phyloP scores from a whole-genome alignment of 805 yeast species.

The Komagataella mondaviorum region DNA sequence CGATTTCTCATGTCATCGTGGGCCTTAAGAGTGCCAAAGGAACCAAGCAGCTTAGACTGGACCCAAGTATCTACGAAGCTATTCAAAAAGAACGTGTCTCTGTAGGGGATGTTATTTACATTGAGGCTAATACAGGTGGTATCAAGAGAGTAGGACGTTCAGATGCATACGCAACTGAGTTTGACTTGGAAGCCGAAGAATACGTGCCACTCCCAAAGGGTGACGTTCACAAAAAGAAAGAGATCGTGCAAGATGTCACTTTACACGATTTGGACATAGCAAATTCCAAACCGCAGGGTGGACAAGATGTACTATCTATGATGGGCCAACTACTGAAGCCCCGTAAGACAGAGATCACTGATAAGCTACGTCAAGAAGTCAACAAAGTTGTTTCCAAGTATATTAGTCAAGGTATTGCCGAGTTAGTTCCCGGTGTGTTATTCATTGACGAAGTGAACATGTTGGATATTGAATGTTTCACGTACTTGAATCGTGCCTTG shows the following conservation, averaged over 20 bases:
- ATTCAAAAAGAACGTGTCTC: conserved; percentile 90
- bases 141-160: conserved; percentile 95
- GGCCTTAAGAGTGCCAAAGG: conserved; percentile 91
- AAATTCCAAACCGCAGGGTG: conserved; percentile 92
- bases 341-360: conserved; percentile 92
- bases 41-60: conserved; percentile 77
- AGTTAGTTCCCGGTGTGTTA: conserved; percentile 92
- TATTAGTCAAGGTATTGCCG: conserved; percentile 97
- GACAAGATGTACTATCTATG: conserved; percentile 91
- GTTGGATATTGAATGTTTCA: conserved; percentile 94
- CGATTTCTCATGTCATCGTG: conserved; percentile 84
- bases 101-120: conserved; percentile 93
- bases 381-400: conserved; percentile 91
- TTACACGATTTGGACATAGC: conserved; percentile 94
- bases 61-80: conserved; percentile 85
- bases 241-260: conserved; percentile 94
- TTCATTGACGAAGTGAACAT: conserved; percentile 97
- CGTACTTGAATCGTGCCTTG: conserved; percentile 86
- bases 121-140: conserved; percentile 95
- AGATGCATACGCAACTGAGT: conserved; percentile 98
- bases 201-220: conserved; percentile 98
- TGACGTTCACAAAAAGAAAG: conserved; percentile 96
- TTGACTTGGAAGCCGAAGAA: conserved; percentile 96
- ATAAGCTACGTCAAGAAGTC: conserved; percentile 85
- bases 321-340: conserved; percentile 97